Conservation (phyloP, 2,329 filamentous ascomycete species). For the Xylariaceae sp. region DNA sequence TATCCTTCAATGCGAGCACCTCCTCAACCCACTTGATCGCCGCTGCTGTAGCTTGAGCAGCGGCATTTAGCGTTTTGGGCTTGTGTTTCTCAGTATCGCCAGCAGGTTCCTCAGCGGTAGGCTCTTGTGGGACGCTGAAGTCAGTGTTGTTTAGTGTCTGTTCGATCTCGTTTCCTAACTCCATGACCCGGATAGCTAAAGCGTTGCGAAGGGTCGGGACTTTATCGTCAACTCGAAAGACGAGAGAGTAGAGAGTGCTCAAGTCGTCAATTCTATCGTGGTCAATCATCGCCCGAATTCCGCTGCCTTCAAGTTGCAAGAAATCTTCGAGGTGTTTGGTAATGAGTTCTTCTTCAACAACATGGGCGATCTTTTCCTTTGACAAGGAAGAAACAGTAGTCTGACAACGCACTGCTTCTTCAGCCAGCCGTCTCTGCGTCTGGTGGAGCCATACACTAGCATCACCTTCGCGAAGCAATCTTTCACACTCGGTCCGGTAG, state of each 20-base stretch:
- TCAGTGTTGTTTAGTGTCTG: constrained; percentile 63
- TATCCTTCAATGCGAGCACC: constrained; percentile 82
- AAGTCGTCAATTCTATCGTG: constrained; percentile 83
- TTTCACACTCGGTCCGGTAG: constrained; percentile 77
- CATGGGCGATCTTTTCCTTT: constrained; percentile 71
- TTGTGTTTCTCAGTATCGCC: constrained; percentile 57
- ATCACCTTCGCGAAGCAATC: constrained; percentile 77
- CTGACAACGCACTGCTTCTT: constrained; percentile 82
- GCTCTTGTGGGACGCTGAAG: constrained; percentile 49
- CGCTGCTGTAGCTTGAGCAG: constrained; percentile 81
- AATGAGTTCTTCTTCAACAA: constrained; percentile 85
- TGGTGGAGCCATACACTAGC: constrained; percentile 82
- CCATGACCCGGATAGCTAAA: constrained; percentile 76
- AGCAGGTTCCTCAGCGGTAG: constrained; percentile 46
- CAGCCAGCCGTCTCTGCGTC: constrained; percentile 73
- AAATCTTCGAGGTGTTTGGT: constrained; percentile 78
- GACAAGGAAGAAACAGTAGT: constrained; percentile 80
- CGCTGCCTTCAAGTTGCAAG: constrained; percentile 82
- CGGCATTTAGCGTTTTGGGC: constrained; percentile 57
- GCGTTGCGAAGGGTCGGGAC: constrained; percentile 73
- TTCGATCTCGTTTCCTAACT: constrained; percentile 85
- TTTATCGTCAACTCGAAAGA: constrained; percentile 75
- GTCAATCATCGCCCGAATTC: constrained; percentile 87
- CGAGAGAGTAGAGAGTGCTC: constrained; percentile 79
- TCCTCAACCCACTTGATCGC: constrained; percentile 97